Evolutionary conservation across 2,329 filamentous ascomycete genomes (phyloP), one percentile per base, ranked within the genome.

Genomic region (Fusarium bactridioides): DNA sequence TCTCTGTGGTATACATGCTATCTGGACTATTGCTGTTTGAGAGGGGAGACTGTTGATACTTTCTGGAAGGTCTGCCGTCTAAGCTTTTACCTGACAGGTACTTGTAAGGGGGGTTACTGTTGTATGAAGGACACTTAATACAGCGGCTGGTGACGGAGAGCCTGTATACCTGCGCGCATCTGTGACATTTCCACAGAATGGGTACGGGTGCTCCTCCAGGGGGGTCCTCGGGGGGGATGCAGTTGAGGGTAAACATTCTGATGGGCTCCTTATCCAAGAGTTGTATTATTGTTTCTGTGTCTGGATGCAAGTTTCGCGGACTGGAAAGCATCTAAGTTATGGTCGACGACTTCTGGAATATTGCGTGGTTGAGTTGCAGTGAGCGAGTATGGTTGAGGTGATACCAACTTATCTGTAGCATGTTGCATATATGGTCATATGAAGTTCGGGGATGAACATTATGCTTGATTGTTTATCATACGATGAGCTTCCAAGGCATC

Each of bases 151-250:
- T 68, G 16, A 73, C 54, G n/a, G 70, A 43, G n/a, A 73, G 16
- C 18, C 19, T 71, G 73, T 79, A 82, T 3, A 37, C 33, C 5
- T 19, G 54, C 18, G 44, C 21, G 75, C 82, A 84, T 16, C 31
- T 3, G 68, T 79, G 75, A 69, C 82, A 83, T 31, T 59, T 51
- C 82, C 82, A 35, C 15, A 35, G 33, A 35, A 35, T 35, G 48
- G 76, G 70, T 9, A 29, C 9, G n/a, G 53, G 43, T 25, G 23
- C 19, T 16, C 16, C 47, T 19, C 21, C 15, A 13, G 74, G 70
- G 15, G 62, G 58, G 1, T 53, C 16, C 13, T 31, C 7, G 3
- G 69, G 23, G 18, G 69, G 69, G 3, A 19, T 69, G 31, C 35
- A 51, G 3, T 35, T n/a, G 54, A 44, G 55, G 21, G 57, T 35